A percentile compares a stretch with the other conserved stretches of the same genome.
phyloP scores from a whole-genome alignment of 441 rosid species.

The Cnidoscolus chayamansa region DNA sequence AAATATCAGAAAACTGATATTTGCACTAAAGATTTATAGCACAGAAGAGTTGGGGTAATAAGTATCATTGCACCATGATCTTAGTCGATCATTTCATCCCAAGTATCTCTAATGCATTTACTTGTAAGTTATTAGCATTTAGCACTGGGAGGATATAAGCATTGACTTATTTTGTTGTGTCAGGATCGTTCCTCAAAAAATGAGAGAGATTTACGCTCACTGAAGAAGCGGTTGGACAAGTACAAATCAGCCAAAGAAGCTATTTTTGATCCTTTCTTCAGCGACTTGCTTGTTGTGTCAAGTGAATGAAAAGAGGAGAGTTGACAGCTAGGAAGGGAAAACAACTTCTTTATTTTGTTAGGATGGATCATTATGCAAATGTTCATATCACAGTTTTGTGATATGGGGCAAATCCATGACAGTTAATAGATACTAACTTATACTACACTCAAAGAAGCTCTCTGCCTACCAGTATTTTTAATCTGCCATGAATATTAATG shows the following conservation, averaged over 20 bases:
- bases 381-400: background rate
- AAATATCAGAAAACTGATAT: background rate
- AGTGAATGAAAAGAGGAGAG: slow-evolving; percentile 20
- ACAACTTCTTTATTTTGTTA: background rate
- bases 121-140: background rate
- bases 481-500: too few relatives aligned
- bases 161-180: background rate
- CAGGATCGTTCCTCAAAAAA: slow-evolving; percentile 62
- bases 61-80: background rate
- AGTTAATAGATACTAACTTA: background rate
- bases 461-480: too few relatives aligned
- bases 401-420: background rate
- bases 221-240: slow-evolving; percentile 72
- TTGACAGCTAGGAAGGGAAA: background rate
- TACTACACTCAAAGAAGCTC: too few relatives aligned
- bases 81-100: background rate
- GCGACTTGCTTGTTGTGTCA: background rate
- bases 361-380: background rate
- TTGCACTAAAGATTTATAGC: background rate
- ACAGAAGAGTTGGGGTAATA: background rate
- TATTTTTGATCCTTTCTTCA: slow-evolving; percentile 61
- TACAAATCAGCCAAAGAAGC: slow-evolving; percentile 71
- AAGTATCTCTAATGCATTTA: background rate
- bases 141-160: background rate
- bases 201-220: slow-evolving; percentile 65